Evolutionary conservation across 345 rosid genomes (phyloP), one percentile per base, ranked within the genome.

Genomic region (Murraya paniculata): DNA sequence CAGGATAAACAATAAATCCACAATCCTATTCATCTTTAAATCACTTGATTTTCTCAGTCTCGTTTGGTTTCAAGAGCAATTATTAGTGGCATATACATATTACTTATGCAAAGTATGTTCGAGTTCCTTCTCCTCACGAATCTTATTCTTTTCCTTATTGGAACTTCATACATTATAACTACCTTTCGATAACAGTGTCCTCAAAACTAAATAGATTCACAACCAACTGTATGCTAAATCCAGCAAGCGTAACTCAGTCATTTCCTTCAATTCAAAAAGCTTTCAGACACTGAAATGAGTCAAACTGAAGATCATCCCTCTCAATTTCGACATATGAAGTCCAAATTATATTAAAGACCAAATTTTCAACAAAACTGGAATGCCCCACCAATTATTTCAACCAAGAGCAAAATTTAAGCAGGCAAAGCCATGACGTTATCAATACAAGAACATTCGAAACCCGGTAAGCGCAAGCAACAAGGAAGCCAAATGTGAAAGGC

Each of bases 241-340:
- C 65, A 78, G 31, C 72, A 64, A 64, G 72, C 18, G 56, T 25
- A 64, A 19, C 27, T 73, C 35, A 28, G 68, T 14, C 38, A 64
- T 24, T 72, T 72, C 38, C 7, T 35, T 57, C 55, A 35, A 57
- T 57, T 72, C 65, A 35, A 24, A 35, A 57, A 33, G 50, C 61
- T 69, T 27, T 28, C 50, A 45, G 50, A 13, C 18, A 3, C 50
- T 11, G 11, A 45, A 45, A 45, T 11, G 48, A 18, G n/a, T 59
- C 50, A 21, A 76, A 35, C 73, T 59, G 65, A 70, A 33, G 35
- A 21, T 21, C 55, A 14, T 19, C 19, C 25, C 14, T 48, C 55
- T 70, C 31, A n/a, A 66, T 22, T 38, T 38, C 30, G 39, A 39
- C 8, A 67, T 38, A 68, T 1, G 55, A 22, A 13, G 24, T 16